These are phyloP conservation scores for Leccinum subgranulosum DNA, from an alignment of 768 basidiomycete genomes.

Conservation along the genomic window DNA sequence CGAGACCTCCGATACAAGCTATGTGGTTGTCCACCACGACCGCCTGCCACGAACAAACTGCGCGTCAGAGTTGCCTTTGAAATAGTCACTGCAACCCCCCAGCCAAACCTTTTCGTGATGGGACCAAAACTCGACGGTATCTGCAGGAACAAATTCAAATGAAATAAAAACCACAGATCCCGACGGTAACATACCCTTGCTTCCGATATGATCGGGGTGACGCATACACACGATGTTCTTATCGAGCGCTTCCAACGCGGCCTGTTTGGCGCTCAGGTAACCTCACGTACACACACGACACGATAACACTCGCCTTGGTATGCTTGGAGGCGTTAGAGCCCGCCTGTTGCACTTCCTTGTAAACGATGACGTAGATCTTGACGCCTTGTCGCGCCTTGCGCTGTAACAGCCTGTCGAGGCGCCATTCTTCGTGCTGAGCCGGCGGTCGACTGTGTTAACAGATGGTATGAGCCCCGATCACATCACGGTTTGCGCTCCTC, in stretches of 20 bases:
- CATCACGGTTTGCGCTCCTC: no score
- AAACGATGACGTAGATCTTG: slow-evolving; percentile 86
- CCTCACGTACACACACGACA: neutral
- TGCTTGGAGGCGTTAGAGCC: slow-evolving; percentile 88
- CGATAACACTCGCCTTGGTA: slow-evolving; percentile 55
- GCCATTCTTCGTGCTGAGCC: slow-evolving; percentile 79
- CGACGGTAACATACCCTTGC: slow-evolving; percentile 47
- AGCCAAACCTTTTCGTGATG: slow-evolving; percentile 76
- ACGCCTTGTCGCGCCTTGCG: slow-evolving; percentile 93
- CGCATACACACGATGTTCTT: slow-evolving; percentile 87
- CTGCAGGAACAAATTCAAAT: slow-evolving; percentile 31
- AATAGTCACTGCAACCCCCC: neutral
- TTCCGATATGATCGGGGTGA: slow-evolving; percentile 87
- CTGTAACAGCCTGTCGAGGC: slow-evolving; percentile 80
- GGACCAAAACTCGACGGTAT: slow-evolving; percentile 83
- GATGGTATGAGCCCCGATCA: slow-evolving; percentile 4
- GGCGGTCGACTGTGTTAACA: slow-evolving; percentile 59
- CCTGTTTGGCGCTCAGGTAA: slow-evolving; percentile 35
- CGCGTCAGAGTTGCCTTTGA: neutral
- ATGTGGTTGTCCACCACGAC: slow-evolving; percentile 85
- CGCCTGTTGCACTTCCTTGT: slow-evolving; percentile 94
- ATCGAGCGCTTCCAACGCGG: slow-evolving; percentile 76
- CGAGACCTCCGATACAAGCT: slow-evolving; percentile 90
- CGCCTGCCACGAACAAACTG: slow-evolving; percentile 34
- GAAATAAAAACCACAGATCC: neutral